phyloP scores from a whole-genome alignment of 305 asterid species.

The Solanum hybrid region DNA sequence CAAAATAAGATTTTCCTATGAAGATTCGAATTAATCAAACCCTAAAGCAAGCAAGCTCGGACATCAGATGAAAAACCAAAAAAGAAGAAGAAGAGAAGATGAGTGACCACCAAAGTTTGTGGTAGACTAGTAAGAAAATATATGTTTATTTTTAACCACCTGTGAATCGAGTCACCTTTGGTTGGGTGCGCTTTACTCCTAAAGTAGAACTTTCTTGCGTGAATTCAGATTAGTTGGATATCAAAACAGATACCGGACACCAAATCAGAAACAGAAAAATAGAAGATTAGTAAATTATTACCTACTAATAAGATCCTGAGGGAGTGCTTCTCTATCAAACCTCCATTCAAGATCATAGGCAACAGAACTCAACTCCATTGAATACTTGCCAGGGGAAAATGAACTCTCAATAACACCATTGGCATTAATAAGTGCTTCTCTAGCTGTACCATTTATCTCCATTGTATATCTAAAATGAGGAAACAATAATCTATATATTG shows the following conservation, averaged over 20 bases:
- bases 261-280: background rate
- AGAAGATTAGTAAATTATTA: constrained; percentile 6
- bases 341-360: constrained; percentile 52
- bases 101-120: background rate
- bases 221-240: background rate
- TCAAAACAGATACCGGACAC: background rate
- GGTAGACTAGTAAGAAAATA: background rate
- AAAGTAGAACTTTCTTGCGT: background rate
- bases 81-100: background rate
- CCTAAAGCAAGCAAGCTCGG: background rate
- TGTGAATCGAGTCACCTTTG: background rate
- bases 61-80: background rate
- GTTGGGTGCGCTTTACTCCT: background rate
- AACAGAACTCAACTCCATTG: constrained; percentile 31
- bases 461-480: constrained; percentile 64
- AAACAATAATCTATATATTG: constrained; percentile 35
- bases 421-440: constrained; percentile 34
- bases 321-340: constrained; percentile 60
- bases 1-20: background rate
- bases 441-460: constrained; percentile 56
- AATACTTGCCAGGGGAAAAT: constrained; percentile 39
- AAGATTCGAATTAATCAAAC: background rate
- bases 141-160: background rate
- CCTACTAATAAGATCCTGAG: constrained; percentile 66
- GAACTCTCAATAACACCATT: constrained; percentile 41